Percentiles rank a stretch among this genome's conserved stretches.
These are phyloP conservation scores for Hirsutella minnesotensis DNA, from an alignment of 2,329 filamentous ascomycete genomes.

Conservation along the genomic window DNA sequence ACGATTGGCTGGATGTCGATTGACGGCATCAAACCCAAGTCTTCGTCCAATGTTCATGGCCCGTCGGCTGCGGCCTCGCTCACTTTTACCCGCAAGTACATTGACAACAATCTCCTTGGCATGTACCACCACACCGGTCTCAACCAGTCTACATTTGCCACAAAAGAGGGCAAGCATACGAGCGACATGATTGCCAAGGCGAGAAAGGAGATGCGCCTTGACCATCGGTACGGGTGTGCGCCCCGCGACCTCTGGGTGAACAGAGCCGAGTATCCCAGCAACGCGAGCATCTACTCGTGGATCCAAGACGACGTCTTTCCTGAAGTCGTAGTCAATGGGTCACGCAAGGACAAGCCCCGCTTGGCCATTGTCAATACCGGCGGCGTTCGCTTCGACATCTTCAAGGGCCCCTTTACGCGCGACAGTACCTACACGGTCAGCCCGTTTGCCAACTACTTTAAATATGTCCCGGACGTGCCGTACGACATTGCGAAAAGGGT, in stretches of 20 bases:
- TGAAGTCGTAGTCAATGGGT: conserved; percentile 44
- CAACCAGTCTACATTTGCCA: conserved; percentile 62
- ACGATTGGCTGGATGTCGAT: conserved; percentile 91
- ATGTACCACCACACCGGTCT: conserved; percentile 70
- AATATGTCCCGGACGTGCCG: conserved; percentile 69
- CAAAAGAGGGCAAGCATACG: conserved; percentile 60
- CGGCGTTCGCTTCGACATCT: conserved; percentile 88
- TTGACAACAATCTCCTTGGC: conserved; percentile 86
- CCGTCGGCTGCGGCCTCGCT: conserved; percentile 24
- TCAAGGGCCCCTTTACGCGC: conserved; percentile 79
- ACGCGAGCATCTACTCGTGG: conserved; percentile 71
- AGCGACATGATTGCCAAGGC: conserved; percentile 58
- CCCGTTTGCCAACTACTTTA: conserved; percentile 73
- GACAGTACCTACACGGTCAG: conserved; percentile 80
- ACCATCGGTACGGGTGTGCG: conserved; percentile 70
- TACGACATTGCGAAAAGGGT: conserved; percentile 64
- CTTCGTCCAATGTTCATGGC: conserved; percentile 1
- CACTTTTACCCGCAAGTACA: conserved; percentile 68
- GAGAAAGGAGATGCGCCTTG: conserved; percentile 58
- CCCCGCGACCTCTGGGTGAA: conserved; percentile 74
- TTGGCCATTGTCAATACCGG: conserved; percentile 81
- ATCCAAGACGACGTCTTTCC: conserved; percentile 67
- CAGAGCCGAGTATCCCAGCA: conserved; percentile 59
- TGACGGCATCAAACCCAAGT: conserved; percentile 40
- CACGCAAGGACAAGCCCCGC: conserved; percentile 47